Percentiles rank a stretch among this genome's conserved stretches.
phyloP scores from a whole-genome alignment of 176 grass and related monocot species.

The Paspalum notatum region DNA sequence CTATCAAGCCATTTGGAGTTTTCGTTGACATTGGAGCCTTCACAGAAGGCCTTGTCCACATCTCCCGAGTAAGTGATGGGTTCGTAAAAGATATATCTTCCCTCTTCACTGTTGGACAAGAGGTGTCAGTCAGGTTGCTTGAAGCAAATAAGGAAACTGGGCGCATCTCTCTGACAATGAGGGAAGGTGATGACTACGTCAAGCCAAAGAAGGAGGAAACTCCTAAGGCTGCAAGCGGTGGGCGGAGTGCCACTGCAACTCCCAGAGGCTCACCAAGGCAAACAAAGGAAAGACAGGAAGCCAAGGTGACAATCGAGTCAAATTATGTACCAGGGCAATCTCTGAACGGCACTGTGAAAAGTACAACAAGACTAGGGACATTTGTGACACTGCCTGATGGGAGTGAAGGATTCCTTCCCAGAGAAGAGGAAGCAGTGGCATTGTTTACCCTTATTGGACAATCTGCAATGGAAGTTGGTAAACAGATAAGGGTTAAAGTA shows the following conservation, averaged over 20 bases:
- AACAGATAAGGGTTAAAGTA: conserved; percentile 74
- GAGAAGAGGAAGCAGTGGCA: conserved; percentile 69
- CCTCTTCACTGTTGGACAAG: conserved; percentile 84
- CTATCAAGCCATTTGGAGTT: conserved; percentile 87
- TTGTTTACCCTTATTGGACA: conserved; percentile 67
- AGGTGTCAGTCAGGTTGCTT: conserved; percentile 82
- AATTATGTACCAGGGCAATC: conserved; percentile 62
- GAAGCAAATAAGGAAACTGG: conserved; percentile 70
- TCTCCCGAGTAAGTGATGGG: conserved; percentile 79
- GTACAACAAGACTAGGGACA: conserved; percentile 64
- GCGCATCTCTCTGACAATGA: conserved; percentile 90
- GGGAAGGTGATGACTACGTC: conserved; percentile 56
- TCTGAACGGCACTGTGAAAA: conserved; percentile 67
- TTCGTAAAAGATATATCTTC: conserved; percentile 86
- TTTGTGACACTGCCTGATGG: conserved; percentile 74
- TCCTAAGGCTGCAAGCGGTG: conserved; percentile 43
- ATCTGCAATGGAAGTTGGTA: conserved; percentile 64
- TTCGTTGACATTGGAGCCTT: conserved; percentile 93
- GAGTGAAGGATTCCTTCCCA: conserved; percentile 86
- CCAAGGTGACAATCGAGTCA: conserved; percentile 35
- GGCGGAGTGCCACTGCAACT: conserved; percentile 42
- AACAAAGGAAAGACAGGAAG: conserved; percentile 47
- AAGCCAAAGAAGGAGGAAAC: conserved; percentile 56
- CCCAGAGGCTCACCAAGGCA: conserved; percentile 54
- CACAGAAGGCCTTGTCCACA: conserved; percentile 88